A percentile compares a stretch with the other conserved stretches of the same genome.
These are phyloP conservation scores for Trametes coccinea DNA, from an alignment of 768 basidiomycete species.

Conservation along the genomic window DNA sequence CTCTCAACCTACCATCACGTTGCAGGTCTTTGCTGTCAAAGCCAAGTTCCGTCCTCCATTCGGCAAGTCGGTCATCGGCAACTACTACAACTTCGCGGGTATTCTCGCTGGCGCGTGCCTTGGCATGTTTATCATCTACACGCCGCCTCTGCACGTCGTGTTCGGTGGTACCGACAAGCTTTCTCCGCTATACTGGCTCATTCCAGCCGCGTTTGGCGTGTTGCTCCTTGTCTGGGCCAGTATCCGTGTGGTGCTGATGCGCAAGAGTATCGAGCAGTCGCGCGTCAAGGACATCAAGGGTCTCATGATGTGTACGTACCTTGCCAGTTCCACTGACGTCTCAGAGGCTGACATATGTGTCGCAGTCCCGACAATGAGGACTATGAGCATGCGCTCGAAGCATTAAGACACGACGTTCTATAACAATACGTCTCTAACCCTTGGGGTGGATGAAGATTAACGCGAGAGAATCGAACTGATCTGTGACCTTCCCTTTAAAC, in stretches of 20 bases:
- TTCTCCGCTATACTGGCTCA: constrained; percentile 68
- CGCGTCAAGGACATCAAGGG: constrained; percentile 67
- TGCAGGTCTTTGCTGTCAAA: constrained; percentile 65
- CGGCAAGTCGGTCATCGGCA: constrained; percentile 53
- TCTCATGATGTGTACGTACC: constrained; percentile 67
- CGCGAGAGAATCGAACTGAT: too few species aligned
- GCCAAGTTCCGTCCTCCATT: constrained; percentile 66
- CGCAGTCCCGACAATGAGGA: constrained; percentile 52
- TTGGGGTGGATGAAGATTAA: too few species aligned
- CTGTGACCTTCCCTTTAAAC: too few species aligned
- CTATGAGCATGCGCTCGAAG: constrained; percentile 58
- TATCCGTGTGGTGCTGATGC: constrained; percentile 55
- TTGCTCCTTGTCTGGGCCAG: constrained; percentile 59
- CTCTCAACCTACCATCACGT: background rate
- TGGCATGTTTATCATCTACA: constrained; percentile 69
- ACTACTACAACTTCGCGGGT: constrained; percentile 65
- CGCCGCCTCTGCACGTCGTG: constrained; percentile 66
- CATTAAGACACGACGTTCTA: constrained; percentile 16
- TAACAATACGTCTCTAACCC: too few species aligned
- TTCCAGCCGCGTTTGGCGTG: constrained; percentile 59
- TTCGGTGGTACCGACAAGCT: constrained; percentile 61
- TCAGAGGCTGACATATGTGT: background rate
- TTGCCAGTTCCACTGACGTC: background rate
- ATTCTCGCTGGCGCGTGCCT: constrained; percentile 62
- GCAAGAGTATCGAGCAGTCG: constrained; percentile 54